phyloP scores from a whole-genome alignment of 495 filamentous ascomycete species.

The Platismatia glauca region DNA sequence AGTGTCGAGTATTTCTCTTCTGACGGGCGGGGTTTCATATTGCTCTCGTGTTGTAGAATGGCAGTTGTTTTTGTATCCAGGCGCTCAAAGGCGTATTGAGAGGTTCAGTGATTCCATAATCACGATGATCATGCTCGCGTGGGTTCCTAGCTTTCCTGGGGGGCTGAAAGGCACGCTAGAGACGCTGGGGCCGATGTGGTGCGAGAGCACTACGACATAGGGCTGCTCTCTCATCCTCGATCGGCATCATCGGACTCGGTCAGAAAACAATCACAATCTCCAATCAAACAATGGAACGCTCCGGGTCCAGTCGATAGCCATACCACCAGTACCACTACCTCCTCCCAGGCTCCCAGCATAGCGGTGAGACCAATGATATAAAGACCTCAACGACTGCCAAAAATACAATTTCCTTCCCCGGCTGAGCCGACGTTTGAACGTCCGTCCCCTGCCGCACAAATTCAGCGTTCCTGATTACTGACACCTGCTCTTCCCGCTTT shows the following conservation, averaged over 20 bases:
- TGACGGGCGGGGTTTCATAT: not conserved
- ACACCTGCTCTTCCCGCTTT: not conserved
- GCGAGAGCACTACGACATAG: no score
- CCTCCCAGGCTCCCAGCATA: no score
- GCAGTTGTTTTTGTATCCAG: slow-evolving; percentile 2
- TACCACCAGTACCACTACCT: no score
- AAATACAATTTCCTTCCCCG: not conserved
- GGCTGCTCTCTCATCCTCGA: no score
- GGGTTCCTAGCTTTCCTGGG: not conserved
- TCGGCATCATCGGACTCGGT: no score
- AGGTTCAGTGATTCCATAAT: slow-evolving; percentile 7
- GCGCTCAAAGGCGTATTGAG: no score
- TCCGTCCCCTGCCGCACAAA: not conserved
- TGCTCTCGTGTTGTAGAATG: not conserved
- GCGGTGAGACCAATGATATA: not conserved
- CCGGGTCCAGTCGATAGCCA: no score
- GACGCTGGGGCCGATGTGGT: no score
- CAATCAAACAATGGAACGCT: no score
- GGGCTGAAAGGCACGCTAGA: slow-evolving; percentile 2
- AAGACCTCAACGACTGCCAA: not conserved
- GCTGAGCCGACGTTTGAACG: not conserved
- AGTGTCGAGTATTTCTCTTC: not conserved
- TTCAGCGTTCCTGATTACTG: not conserved
- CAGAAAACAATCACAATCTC: not conserved
- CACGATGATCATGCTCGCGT: not conserved